phyloP scores from a whole-genome alignment of 768 basidiomycete genomes.

The Tricholoma matsutake region DNA sequence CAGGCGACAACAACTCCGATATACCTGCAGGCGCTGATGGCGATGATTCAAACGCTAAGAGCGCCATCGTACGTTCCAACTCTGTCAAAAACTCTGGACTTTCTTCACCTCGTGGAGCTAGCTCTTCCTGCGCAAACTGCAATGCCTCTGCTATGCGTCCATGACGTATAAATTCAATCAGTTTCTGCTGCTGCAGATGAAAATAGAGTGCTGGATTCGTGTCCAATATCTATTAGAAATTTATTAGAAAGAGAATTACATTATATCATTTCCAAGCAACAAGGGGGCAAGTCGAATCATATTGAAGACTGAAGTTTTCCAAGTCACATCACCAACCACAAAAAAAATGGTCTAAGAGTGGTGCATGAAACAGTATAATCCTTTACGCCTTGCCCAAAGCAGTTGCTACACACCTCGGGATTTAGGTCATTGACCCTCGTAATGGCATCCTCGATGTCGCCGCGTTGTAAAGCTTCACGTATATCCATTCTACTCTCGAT shows the following conservation, averaged over 20 bases:
- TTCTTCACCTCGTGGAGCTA: conserved; percentile 94
- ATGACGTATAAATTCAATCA: conserved; percentile 92
- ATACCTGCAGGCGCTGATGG: conserved; percentile 62
- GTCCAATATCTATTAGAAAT: conserved; percentile 78
- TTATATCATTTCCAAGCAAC: conserved; percentile 9
- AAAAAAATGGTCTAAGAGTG: conserved; percentile 87
- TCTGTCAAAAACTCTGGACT: conserved; percentile 91
- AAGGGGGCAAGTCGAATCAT: conserved; percentile 52
- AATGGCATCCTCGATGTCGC: conserved; percentile 94
- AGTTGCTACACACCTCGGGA: conserved; percentile 75
- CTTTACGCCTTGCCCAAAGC: conserved; percentile 34
- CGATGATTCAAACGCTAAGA: conserved; percentile 77
- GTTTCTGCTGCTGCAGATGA: conserved; percentile 90
- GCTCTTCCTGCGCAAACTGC: conserved; percentile 87
- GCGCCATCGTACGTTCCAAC: conserved; percentile 91
- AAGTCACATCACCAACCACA: conserved; percentile 80
- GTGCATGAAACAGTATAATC: conserved; percentile 98
- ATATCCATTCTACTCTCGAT: conserved; percentile 95
- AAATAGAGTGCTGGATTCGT: conserved; percentile 93
- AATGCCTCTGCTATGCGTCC: conserved; percentile 78
- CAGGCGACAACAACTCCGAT: conserved; percentile 76
- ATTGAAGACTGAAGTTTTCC: conserved; percentile 97
- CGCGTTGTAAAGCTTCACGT: conserved; percentile 88
- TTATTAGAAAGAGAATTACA: conserved; percentile 15
- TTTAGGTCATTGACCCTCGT: conserved; percentile 94